Evolutionary conservation across 257 asterid species (phyloP), one percentile per base, ranked within the genome.

Genomic region (Galeopsis tetrahit): DNA sequence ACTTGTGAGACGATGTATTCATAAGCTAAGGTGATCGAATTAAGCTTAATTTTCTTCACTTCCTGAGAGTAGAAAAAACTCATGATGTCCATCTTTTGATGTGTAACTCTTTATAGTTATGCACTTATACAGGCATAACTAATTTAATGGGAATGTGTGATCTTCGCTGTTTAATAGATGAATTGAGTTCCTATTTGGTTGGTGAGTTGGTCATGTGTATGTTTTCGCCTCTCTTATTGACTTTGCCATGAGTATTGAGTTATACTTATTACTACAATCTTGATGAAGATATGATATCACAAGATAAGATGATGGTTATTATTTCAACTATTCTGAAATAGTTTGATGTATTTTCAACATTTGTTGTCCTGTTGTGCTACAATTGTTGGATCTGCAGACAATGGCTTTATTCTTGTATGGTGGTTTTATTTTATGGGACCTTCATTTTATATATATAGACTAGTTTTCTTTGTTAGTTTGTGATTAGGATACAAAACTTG

Each of bases 211-310:
- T 21, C 28, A 21, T 21, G 28, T 21, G 28, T 21, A 21, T 21
- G 28, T 21, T 21, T 21, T 21, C 28, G 28, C 28, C 28, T 21
- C 1, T 21, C 28, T 21, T 21, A 21, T 21, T 21, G 28, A 21
- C 28, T 21, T 21, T 21, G 0, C 28, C 28, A 39, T 39, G 7
- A 39, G 43, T 7, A 5, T 10, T 11, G 56, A 49, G 57, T 4
- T 40, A 14, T 55, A 9, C 28, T 21, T 21, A 14, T 31, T 34
- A 46, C 2, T 71, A 3, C 67, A 69, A 68, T 72, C 75, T 71
- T 72, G 33, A 65, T 49, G 56, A 68, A 8, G 79, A 21, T 21
- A 21, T 21, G 28, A 21, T 21, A 21, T 21, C 28, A 21, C 28
- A 21, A 21, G 28, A 44, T 28, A 56, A 10, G 79, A 52, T 28